Conservation (phyloP, 2,329 filamentous ascomycete genomes). For the Phialocephala sp. region DNA sequence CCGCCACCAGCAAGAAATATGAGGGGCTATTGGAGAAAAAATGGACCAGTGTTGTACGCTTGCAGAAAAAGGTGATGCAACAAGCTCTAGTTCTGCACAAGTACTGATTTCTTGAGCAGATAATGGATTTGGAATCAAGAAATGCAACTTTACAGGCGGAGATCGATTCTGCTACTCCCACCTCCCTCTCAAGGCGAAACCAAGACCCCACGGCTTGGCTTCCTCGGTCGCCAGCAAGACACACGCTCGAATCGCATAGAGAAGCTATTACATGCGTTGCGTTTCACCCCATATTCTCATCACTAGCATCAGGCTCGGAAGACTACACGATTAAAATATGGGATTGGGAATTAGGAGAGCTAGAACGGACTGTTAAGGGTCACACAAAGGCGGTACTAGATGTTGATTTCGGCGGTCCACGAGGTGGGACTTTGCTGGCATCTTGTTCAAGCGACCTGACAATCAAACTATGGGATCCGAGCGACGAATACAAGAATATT, state of each 20-base stretch:
- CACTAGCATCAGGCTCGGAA: slow-evolving; percentile 87
- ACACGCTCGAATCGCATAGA: slow-evolving; percentile 84
- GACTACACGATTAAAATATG: slow-evolving; percentile 96
- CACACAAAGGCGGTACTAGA: slow-evolving; percentile 89
- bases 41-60: slow-evolving; percentile 92
- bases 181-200: slow-evolving; percentile 75
- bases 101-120: slow-evolving; percentile 56
- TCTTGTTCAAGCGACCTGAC: slow-evolving; percentile 78
- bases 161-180: slow-evolving; percentile 81
- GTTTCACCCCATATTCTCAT: slow-evolving; percentile 91
- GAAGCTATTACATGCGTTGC: slow-evolving; percentile 84
- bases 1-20: slow-evolving; percentile 88
- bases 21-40: slow-evolving; percentile 95
- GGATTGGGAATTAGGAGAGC: slow-evolving; percentile 94
- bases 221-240: slow-evolving; percentile 79
- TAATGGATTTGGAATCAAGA: slow-evolving; percentile 88
- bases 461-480: slow-evolving; percentile 94
- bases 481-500: slow-evolving; percentile 94
- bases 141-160: slow-evolving; percentile 78
- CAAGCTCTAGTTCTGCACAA: neutral
- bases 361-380: slow-evolving; percentile 88
- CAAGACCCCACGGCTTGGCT: slow-evolving; percentile 88
- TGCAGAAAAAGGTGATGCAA: slow-evolving; percentile 84
- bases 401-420: slow-evolving; percentile 87
- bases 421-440: slow-evolving; percentile 78